Base-by-base conservation (phyloP, 139 green algal species). In the Chlamydomonas schloesseri region DNA sequence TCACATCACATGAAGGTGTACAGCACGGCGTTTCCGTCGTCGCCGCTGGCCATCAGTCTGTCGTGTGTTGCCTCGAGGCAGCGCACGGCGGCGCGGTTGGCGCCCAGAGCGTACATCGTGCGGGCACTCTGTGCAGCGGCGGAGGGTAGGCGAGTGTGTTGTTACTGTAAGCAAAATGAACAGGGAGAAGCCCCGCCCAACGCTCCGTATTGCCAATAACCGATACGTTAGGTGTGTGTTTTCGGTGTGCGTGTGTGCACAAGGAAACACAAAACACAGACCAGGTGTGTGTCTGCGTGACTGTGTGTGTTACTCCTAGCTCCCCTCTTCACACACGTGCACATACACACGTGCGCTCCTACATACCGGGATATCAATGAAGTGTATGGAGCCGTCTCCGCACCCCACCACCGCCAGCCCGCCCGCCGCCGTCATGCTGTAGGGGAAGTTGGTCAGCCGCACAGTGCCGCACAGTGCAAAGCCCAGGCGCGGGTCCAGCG, bases 401-500 rank as follows among this genome's bases (percentile, higher is more conserved):
- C 92, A 95, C 1, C 94, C 93, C 65, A 85, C 89, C 67, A 94
- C 21, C 13, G 81, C 85, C 23, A 94, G 47, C 9, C 88, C 88
- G 33, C 89, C 94, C 55, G 88, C 90, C 55, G 87, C 92, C 64
- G 80, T 72, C 55, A 96, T 81, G 26, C 73, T 91, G 88, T 97
- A 97, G 20, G 94, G 91, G 83, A 96, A 97, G 90, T 97, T 91
- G n/a, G 87, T 88, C 8, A 96, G 82, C 42, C 42, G 36, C 46
- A 94, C 34, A n/a, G 70, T 83, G 46, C 9, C 24, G 3, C 91
- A n/a, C n/a, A 88, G 46, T 28, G 72, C 82, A n/a, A 91, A 93
- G 10, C 62, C 81, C 60, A 58, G 80, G 0, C 88, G 67, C 26
- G 90, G 75, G 76, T 97, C 95, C 33, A 95, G 73, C 14, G 94